A percentile compares a stretch with the other conserved stretches of the same genome.
Conservation (phyloP, 306 rosid species). For the Prinsepia uniflora region DNA sequence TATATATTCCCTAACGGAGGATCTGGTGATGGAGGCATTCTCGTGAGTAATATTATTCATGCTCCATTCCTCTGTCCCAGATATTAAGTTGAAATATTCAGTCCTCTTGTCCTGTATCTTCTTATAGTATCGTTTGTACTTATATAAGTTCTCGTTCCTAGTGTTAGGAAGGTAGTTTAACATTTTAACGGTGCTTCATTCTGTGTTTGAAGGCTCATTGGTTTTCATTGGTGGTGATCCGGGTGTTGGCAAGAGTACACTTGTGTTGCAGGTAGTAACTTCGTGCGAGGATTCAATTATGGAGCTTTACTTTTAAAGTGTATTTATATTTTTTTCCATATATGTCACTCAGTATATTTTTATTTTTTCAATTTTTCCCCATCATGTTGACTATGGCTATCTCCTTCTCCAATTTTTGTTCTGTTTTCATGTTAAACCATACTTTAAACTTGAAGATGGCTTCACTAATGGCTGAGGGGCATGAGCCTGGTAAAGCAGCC, state of each 20-base stretch:
- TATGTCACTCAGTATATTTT: not conserved
- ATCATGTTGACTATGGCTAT: not conserved
- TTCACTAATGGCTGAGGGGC: conserved; percentile 60
- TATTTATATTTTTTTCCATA: not conserved
- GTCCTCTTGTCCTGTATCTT: not conserved
- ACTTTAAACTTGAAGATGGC: conserved; percentile 57
- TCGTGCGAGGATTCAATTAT: conserved; percentile 13
- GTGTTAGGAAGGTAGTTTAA: conserved; percentile 4
- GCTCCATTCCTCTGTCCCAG: not conserved
- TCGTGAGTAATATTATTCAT: not conserved
- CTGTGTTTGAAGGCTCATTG: conserved; percentile 71
- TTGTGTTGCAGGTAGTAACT: conserved; percentile 68
- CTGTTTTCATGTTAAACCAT: conserved; percentile 14
- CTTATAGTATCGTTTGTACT: conserved; percentile 5
- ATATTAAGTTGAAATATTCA: not conserved
- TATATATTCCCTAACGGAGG: not conserved
- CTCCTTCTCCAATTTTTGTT: conserved; percentile 11
- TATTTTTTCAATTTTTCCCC: not conserved
- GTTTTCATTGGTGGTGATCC: conserved; percentile 91
- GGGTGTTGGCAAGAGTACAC: conserved; percentile 98
- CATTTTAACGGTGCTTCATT: conserved; percentile 24
- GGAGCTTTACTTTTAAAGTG: not conserved
- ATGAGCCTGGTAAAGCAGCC: conserved; percentile 34
- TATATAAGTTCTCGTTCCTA: conserved; percentile 8
- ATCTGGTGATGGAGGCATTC: not conserved